These are phyloP conservation scores for Aureobasidium sp. DNA, from an alignment of 2,329 filamentous ascomycete species.

Conservation along the genomic window DNA sequence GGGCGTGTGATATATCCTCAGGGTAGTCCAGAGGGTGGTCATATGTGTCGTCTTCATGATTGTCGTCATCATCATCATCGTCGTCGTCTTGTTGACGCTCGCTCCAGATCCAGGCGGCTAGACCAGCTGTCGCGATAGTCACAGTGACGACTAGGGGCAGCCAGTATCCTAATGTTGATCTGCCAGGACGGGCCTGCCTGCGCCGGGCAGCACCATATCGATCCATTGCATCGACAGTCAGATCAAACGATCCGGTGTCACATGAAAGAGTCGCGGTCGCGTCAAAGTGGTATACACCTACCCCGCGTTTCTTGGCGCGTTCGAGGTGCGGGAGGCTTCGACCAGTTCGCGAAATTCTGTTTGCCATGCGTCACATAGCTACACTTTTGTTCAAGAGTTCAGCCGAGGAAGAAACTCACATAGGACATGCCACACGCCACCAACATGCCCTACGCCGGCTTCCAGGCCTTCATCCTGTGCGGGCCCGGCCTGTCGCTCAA, in stretches of 20 bases:
- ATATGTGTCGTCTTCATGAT: slow-evolving; percentile 36
- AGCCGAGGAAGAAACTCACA: not conserved
- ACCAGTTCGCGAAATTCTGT: not conserved
- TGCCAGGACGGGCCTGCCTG: slow-evolving; percentile 41
- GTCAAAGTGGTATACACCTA: not conserved
- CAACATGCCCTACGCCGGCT: slow-evolving; percentile 60
- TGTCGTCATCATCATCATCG: slow-evolving; percentile 53
- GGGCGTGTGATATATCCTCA: not conserved
- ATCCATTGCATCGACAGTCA: not conserved
- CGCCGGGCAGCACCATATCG: slow-evolving; percentile 36
- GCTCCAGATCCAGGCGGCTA: slow-evolving; percentile 91
- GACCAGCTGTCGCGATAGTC: slow-evolving; percentile 74
- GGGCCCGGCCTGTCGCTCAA: slow-evolving; percentile 74
- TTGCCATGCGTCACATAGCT: slow-evolving; percentile 1
- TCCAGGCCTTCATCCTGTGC: slow-evolving; percentile 76
- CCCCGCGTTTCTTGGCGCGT: slow-evolving; percentile 3
- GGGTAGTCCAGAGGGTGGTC: slow-evolving; percentile 13
- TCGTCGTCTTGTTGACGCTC: slow-evolving; percentile 72
- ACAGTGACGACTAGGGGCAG: slow-evolving; percentile 80
- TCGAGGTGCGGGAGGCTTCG: not conserved
- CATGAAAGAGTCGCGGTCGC: not conserved
- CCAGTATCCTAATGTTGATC: slow-evolving; percentile 69
- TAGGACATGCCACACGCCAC: slow-evolving; percentile 64
- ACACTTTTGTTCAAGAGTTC: no score
- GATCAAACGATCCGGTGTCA: not conserved